Percentiles rank a stretch among this genome's conserved stretches.
phyloP scores from a whole-genome alignment of 2,329 filamentous ascomycete genomes.

The Fusarium dimerum region DNA sequence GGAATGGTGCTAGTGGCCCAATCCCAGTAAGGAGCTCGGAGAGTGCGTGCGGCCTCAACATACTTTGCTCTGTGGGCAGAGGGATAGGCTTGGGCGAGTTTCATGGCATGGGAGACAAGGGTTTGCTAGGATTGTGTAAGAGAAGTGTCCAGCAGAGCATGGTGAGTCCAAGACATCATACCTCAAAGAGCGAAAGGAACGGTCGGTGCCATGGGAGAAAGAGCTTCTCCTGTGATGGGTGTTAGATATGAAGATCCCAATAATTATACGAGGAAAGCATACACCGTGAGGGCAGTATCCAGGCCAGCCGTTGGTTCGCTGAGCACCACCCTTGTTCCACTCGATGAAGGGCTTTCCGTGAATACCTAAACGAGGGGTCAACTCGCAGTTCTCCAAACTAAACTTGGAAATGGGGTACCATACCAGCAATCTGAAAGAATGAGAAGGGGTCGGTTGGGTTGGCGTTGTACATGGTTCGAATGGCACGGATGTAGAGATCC shows the following conservation, averaged over 20 bases:
- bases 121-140: slow-evolving; percentile 38
- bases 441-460: slow-evolving; percentile 45
- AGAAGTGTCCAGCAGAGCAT: no score
- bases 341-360: slow-evolving; percentile 45
- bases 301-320: slow-evolving; percentile 31
- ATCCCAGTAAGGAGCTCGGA: slow-evolving; percentile 57
- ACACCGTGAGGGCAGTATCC: slow-evolving; percentile 53
- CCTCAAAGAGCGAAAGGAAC: slow-evolving; percentile 56
- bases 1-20: slow-evolving; percentile 52
- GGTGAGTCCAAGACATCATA: no score
- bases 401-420: neutral
- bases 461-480: slow-evolving; percentile 44
- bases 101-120: slow-evolving; percentile 47
- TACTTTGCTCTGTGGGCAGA: slow-evolving; percentile 38
- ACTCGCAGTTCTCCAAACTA: neutral
- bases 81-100: slow-evolving; percentile 48
- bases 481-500: slow-evolving; percentile 52
- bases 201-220: slow-evolving; percentile 59
- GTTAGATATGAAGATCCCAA: slow-evolving; percentile 1
- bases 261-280: neutral
- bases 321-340: slow-evolving; percentile 43
- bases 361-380: slow-evolving; percentile 32
- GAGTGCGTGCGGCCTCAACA: slow-evolving; percentile 43
- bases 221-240: slow-evolving; percentile 43
- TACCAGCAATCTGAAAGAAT: slow-evolving; percentile 53